A percentile compares a stretch with the other conserved stretches of the same genome.
These are phyloP conservation scores for Aspergillus carbonarius DNA, from an alignment of 2,329 filamentous ascomycete genomes.

Conservation along the genomic window DNA sequence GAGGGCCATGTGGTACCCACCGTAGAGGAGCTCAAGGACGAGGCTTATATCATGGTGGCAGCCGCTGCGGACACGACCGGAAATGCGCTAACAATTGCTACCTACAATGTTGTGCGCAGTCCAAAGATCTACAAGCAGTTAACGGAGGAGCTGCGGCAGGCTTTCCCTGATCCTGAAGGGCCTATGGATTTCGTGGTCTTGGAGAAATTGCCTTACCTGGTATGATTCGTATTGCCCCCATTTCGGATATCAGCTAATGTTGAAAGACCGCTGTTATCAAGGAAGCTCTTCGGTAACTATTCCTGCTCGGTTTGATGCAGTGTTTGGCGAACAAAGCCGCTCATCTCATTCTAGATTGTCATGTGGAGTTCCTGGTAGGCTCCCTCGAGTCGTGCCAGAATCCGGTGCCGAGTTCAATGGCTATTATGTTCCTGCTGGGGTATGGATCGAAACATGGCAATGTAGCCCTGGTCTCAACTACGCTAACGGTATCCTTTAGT, in stretches of 20 bases:
- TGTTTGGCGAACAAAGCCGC: not conserved
- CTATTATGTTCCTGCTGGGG: conserved; percentile 32
- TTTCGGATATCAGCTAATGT: not conserved
- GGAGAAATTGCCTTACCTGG: conserved; percentile 38
- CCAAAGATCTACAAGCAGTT: conserved; percentile 26
- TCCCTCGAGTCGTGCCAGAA: conserved; percentile 36
- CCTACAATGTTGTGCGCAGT: conserved; percentile 31
- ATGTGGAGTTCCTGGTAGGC: conserved; percentile 32
- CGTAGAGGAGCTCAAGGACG: conserved; percentile 26
- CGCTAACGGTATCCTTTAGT: conserved; percentile 10
- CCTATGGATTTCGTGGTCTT: conserved; percentile 27
- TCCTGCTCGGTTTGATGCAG: not conserved
- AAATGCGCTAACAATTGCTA: conserved; percentile 33
- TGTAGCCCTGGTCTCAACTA: not conserved
- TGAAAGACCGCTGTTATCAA: conserved; percentile 35
- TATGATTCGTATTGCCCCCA: not conserved
- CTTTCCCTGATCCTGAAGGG: conserved; percentile 30
- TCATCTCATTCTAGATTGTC: conserved; percentile 23
- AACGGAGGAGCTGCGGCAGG: conserved; percentile 28
- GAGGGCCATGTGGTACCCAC: conserved; percentile 21
- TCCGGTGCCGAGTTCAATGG: conserved; percentile 32
- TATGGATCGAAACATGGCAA: conserved; percentile 8
- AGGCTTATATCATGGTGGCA: conserved; percentile 28
- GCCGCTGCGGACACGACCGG: conserved; percentile 38
- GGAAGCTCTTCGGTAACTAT: conserved; percentile 35